A percentile compares a stretch with the other conserved stretches of the same genome.
Conservation (phyloP, 1,284 basidiomycete genomes). For the Microbotryum violaceum region DNA sequence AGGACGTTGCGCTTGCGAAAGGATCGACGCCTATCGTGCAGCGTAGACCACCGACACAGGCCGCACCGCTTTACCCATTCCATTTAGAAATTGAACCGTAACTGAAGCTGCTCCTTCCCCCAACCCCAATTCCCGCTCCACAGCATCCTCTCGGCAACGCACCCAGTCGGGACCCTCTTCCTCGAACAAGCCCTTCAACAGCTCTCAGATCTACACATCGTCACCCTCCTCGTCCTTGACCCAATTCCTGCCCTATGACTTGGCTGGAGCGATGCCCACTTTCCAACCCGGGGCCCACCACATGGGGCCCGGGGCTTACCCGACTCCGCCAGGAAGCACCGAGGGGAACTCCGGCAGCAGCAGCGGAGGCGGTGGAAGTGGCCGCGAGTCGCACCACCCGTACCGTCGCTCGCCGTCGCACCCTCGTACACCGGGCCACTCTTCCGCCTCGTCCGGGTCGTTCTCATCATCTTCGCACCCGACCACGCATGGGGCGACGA, state of each 20-base stretch:
- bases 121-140: constrained; percentile 10
- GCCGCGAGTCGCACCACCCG: constrained; percentile 20
- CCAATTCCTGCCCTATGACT: too few species aligned
- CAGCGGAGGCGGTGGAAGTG: neutral
- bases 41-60: too few species aligned
- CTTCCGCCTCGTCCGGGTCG: neutral
- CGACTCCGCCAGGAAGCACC: constrained; percentile 21
- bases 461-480: constrained; percentile 8
- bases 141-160: constrained; percentile 12
- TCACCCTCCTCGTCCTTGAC: too few species aligned
- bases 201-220: too few species aligned
- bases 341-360: constrained; percentile 11
- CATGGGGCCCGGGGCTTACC: constrained; percentile 16
- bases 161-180: too few species aligned
- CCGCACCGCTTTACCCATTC: too few species aligned
- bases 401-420: constrained; percentile 10
- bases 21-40: too few species aligned
- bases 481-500: constrained; percentile 1
- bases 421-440: too few species aligned
- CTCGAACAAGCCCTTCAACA: too few species aligned
- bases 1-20: too few species aligned
- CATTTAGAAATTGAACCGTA: too few species aligned
- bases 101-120: neutral
- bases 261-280: too few species aligned
- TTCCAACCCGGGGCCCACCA: constrained; percentile 4